phyloP scores from a whole-genome alignment of 345 rosid genomes.

The Pugionium cornutum region DNA sequence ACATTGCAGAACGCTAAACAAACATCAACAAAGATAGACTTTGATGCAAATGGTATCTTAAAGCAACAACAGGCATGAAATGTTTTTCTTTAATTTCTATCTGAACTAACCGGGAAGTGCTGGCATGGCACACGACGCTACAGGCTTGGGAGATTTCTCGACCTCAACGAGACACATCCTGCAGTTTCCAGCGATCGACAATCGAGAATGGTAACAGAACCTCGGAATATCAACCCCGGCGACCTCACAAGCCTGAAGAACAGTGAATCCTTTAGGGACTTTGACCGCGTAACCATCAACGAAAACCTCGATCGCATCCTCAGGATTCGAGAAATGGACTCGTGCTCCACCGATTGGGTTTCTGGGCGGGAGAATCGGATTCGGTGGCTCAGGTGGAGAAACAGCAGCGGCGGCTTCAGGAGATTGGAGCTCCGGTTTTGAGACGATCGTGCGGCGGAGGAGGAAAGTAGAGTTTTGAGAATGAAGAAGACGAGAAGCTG shows the following conservation, averaged over 20 bases:
- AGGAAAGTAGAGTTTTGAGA: constrained; percentile 41
- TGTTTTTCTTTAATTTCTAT: not conserved
- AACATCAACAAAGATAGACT: not conserved
- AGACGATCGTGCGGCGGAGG: constrained; percentile 57
- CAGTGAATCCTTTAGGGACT: constrained; percentile 96
- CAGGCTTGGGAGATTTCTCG: constrained; percentile 98
- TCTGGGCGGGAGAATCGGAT: constrained; percentile 55
- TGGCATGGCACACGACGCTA: constrained; percentile 99
- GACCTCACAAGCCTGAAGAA: constrained; percentile 94
- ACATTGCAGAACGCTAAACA: constrained; percentile 10
- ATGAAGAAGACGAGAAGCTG: constrained; percentile 46
- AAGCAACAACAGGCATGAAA: too few species aligned
- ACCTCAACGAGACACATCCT: constrained; percentile 99
- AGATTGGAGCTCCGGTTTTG: constrained; percentile 81
- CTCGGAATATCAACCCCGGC: constrained; percentile 99
- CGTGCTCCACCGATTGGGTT: constrained; percentile 81
- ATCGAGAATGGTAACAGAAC: constrained; percentile 87
- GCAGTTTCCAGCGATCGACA: constrained; percentile 97
- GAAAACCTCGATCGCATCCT: constrained; percentile 95
- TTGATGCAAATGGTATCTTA: too few species aligned
- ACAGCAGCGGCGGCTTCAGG: constrained; percentile 53
- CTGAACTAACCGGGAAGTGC: constrained; percentile 83
- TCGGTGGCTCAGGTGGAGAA: constrained; percentile 57
- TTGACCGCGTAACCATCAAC: constrained; percentile 92
- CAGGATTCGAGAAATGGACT: constrained; percentile 76